These are phyloP conservation scores for Podochytrium sp. DNA, from an alignment of 192 early-diverging fungal species.

Conservation along the genomic window DNA sequence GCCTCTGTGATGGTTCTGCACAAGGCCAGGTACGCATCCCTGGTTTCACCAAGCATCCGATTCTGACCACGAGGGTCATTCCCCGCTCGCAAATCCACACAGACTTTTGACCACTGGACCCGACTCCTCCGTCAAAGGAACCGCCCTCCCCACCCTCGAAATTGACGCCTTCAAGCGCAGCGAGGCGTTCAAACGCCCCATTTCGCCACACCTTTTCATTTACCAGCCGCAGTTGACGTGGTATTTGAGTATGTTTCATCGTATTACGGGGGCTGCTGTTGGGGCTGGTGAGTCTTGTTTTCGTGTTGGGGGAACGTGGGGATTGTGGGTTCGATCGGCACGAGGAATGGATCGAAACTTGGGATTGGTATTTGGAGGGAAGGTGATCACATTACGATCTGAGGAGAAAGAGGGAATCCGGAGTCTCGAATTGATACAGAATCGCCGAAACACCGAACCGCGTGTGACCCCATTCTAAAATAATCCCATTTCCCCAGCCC, in stretches of 20 bases:
- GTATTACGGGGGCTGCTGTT: conserved; percentile 76
- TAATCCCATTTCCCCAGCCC: conserved; percentile 23
- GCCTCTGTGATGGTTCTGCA: not conserved
- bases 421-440: too few relatives aligned
- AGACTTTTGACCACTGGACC: not conserved
- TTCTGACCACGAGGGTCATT: too few relatives aligned
- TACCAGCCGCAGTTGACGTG: conserved; percentile 91
- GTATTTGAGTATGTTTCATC: conserved; percentile 72
- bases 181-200: conserved; percentile 66
- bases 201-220: conserved; percentile 83
- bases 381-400: too few relatives aligned
- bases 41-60: too few relatives aligned
- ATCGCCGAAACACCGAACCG: too few relatives aligned
- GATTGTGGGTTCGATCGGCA: not conserved
- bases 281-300: conserved; percentile 60
- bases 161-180: conserved; percentile 49
- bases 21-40: not conserved
- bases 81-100: too few relatives aligned
- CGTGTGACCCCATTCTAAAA: not conserved
- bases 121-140: not conserved
- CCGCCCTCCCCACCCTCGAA: conserved; percentile 47
- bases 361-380: too few relatives aligned
- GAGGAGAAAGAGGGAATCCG: too few relatives aligned
- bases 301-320: not conserved
- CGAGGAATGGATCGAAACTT: not conserved